phyloP scores from a whole-genome alignment of 2,329 filamentous ascomycete genomes.

The Trichoderma endophyticum region DNA sequence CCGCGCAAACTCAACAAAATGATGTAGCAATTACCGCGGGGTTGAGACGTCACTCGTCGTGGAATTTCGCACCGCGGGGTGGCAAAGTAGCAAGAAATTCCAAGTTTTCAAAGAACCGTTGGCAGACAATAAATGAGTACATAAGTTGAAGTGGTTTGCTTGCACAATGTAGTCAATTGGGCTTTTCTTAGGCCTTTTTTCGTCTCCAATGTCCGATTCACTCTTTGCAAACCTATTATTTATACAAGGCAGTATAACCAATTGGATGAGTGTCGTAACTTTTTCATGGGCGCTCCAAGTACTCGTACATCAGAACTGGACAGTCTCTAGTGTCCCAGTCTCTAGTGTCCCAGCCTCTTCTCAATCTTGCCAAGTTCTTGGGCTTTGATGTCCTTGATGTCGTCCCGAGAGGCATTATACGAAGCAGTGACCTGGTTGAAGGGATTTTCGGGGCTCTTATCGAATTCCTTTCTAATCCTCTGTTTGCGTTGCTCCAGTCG shows the following conservation, averaged over 20 bases:
- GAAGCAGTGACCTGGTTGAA: slow-evolving; percentile 79
- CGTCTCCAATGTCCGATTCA: background rate
- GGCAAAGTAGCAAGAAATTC: background rate
- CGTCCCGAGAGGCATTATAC: slow-evolving; percentile 77
- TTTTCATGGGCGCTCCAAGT: background rate
- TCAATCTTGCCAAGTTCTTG: slow-evolving; percentile 74
- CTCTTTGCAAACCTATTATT: background rate
- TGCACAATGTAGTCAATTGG: background rate
- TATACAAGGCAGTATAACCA: slow-evolving; percentile 3
- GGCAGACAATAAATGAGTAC: background rate
- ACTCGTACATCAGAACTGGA: background rate
- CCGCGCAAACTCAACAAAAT: slow-evolving; percentile 11
- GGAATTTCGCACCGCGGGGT: slow-evolving; percentile 20
- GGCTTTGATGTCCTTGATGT: slow-evolving; percentile 63
- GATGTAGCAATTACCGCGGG: background rate
- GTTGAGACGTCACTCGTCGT: slow-evolving; percentile 9
- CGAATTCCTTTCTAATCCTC: slow-evolving; percentile 85
- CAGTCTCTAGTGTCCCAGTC: slow-evolving; percentile 45
- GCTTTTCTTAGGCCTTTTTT: background rate
- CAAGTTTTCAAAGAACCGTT: background rate
- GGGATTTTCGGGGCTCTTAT: slow-evolving; percentile 91
- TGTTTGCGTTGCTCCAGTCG: slow-evolving; percentile 81
- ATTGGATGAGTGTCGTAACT: background rate
- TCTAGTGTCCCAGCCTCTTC: slow-evolving; percentile 55
- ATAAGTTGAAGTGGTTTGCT: background rate